Evolutionary conservation across 805 yeast species (phyloP), one percentile per base, ranked within the genome.

Genomic region (Kodamaea laetipori): DNA sequence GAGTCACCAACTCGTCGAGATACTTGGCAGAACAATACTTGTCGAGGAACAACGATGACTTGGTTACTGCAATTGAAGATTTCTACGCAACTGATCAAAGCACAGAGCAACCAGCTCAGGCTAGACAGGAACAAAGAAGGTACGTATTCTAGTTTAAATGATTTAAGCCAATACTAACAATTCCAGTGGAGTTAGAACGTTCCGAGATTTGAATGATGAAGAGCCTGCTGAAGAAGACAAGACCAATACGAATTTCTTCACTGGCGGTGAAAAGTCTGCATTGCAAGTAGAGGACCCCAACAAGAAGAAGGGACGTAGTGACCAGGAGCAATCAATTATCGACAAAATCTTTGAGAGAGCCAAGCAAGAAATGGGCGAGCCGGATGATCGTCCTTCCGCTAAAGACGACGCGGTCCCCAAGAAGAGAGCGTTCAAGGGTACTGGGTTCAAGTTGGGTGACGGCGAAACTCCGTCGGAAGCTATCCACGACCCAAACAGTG

Each of bases 221-320:
- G 70, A 68, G 12, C 78, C 68, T 33, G 76, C 71, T 6, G 78
- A 71, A n/a, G 81, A 77, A 48, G 82, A 78, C 45, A 76, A 74
- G 28, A 77, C 83, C 45, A 59, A 65, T 41, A 63, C 62, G 23
- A 80, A 81, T 54, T 77, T 81, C 47, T 82, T 78, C 63, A 83
- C 86, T 1, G 82, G 82, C 11, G 88, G 77, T 17, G 90, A 85
- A 60, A 86, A 86, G 45, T 84, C 90, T 1, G 94, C 82, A 4
- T 68, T 86, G 50, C 86, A 84, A 60, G 90, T 86, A 15, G 88
- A 87, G 53, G 86, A 86, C 56, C 94, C 94, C 17, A 72, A 72
- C 50, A 66, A 66, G 44, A 63, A 69, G 45, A 30, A 30, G 18
- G 34, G 34, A 33, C 55, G 55, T 28, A 66, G 69, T 39, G 67